These are phyloP conservation scores for Solanum hybrid DNA, from an alignment of 305 asterid species.

Conservation along the genomic window DNA sequence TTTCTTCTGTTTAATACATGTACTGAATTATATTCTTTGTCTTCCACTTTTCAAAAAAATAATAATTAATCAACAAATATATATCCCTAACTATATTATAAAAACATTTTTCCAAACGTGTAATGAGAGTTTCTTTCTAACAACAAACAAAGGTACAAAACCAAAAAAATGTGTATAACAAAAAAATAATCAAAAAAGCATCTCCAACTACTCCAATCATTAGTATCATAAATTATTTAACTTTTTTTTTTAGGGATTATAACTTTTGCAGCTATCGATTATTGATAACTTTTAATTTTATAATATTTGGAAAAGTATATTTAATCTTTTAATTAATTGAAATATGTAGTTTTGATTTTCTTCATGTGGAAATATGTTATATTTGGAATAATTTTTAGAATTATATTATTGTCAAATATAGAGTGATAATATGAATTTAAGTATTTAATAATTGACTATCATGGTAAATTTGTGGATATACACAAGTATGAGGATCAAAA, in stretches of 20 bases:
- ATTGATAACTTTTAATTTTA: neutral
- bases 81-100: neutral
- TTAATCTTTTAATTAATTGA: neutral
- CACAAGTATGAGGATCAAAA: neutral
- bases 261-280: neutral
- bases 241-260: neutral
- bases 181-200: neutral
- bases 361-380: neutral
- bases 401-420: neutral
- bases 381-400: neutral
- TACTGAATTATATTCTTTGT: neutral
- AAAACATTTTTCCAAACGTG: neutral
- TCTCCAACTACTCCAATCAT: constrained; percentile 6
- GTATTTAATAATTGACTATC: neutral
- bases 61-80: neutral
- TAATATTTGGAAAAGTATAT: neutral
- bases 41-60: neutral
- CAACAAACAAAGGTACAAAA: neutral
- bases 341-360: neutral
- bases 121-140: neutral
- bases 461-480: neutral
- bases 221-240: neutral
- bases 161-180: neutral
- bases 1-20: neutral
- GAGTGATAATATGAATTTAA: neutral